phyloP scores from a whole-genome alignment of 805 yeast genomes.

The Yamadazyma kitorensis region DNA sequence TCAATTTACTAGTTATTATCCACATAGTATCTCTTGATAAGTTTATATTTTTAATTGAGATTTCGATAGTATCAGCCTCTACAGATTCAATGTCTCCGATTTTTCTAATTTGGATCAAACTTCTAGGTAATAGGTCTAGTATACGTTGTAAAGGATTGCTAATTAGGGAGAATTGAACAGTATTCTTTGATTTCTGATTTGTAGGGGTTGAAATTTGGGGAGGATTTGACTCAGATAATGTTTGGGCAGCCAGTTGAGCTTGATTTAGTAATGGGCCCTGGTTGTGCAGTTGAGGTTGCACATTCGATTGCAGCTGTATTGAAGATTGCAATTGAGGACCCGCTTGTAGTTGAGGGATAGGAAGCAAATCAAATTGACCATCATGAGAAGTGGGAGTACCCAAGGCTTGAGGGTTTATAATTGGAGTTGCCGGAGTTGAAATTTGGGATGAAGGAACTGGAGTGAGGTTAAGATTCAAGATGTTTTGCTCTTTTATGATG shows the following conservation, averaged over 20 bases:
- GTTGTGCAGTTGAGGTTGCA: neutral
- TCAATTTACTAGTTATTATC: conserved; percentile 63
- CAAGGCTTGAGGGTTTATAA: conserved; percentile 4
- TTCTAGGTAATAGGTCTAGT: conserved; percentile 65
- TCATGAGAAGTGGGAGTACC: conserved; percentile 3
- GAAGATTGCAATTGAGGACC: no score
- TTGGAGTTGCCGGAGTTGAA: conserved; percentile 6
- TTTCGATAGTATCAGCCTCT: conserved; percentile 80
- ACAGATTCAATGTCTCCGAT: conserved; percentile 42
- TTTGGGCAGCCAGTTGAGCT: no score
- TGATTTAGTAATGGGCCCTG: neutral
- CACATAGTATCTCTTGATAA: conserved; percentile 93
- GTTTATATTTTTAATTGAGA: conserved; percentile 75
- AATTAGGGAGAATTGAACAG: conserved; percentile 49
- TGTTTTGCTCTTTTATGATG: conserved; percentile 15
- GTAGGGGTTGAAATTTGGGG: neutral
- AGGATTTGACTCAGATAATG: no score
- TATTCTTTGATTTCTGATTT: conserved; percentile 20
- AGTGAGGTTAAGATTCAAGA: conserved; percentile 10
- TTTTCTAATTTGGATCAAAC: conserved; percentile 56
- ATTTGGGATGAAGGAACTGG: conserved; percentile 6
- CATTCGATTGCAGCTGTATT: no score
- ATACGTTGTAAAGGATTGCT: conserved; percentile 58
- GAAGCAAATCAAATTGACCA: no score
- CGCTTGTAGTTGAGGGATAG: no score